These are phyloP conservation scores for Ilyonectria sp. DNA, from an alignment of 2,329 filamentous ascomycete species.

Conservation along the genomic window DNA sequence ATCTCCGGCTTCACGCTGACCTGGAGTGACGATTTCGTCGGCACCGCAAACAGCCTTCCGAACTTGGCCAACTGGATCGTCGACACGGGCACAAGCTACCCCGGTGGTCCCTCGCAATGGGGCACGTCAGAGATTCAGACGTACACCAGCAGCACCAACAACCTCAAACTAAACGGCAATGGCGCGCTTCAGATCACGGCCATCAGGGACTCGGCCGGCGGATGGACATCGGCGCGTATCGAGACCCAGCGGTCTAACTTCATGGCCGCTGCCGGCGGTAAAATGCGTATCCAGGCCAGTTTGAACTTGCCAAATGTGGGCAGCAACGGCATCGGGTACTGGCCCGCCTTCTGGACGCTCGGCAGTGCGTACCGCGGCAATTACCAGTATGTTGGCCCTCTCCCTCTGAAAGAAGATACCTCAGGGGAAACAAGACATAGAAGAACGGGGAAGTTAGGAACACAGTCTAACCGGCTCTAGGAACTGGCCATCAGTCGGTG, in stretches of 20 bases:
- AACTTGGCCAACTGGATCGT: slow-evolving; percentile 60
- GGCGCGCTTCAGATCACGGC: slow-evolving; percentile 57
- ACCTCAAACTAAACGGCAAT: slow-evolving; percentile 57
- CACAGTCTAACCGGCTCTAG: slow-evolving; percentile 1
- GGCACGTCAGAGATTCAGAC: slow-evolving; percentile 65
- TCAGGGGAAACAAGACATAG: neutral
- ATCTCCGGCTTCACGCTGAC: slow-evolving; percentile 41
- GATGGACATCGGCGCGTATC: slow-evolving; percentile 63
- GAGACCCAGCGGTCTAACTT: slow-evolving; percentile 51
- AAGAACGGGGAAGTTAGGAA: no score
- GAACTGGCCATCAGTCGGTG: slow-evolving; percentile 60
- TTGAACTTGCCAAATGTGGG: slow-evolving; percentile 20
- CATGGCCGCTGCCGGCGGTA: slow-evolving; percentile 15
- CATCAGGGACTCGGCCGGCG: slow-evolving; percentile 44
- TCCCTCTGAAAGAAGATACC: no score
- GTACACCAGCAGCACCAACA: slow-evolving; percentile 58
- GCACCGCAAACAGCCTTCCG: slow-evolving; percentile 50
- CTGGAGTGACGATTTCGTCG: slow-evolving; percentile 55
- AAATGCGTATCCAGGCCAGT: slow-evolving; percentile 23
- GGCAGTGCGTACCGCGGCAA: slow-evolving; percentile 56
- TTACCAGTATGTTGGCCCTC: slow-evolving; percentile 48
- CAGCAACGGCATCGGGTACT: slow-evolving; percentile 41
- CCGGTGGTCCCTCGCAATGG: slow-evolving; percentile 62
- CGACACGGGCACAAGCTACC: slow-evolving; percentile 62
- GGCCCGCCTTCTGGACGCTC: slow-evolving; percentile 64